phyloP scores from a whole-genome alignment of 169 alveolate species.

The Miamiensis avidus region DNA sequence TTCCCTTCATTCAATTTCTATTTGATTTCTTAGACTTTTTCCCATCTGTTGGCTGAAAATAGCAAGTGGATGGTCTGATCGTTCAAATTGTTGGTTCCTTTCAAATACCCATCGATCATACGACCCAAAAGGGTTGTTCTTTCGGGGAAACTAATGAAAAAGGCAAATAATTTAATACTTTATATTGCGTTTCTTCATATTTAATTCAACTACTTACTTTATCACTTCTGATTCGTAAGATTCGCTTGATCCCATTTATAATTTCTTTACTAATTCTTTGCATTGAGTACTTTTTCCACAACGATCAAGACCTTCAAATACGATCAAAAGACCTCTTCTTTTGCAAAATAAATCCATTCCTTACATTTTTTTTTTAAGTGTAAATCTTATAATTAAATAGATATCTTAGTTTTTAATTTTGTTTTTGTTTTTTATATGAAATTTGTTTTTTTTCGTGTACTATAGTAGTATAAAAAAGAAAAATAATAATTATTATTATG shows the following conservation, averaged over 20 bases:
- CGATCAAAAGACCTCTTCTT: constrained; percentile 90
- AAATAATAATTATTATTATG: too few species aligned
- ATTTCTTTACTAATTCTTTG: constrained; percentile 62
- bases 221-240: constrained; percentile 69
- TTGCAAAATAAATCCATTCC: too few species aligned
- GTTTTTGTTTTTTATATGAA: too few species aligned
- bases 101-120: constrained; percentile 83
- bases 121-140: constrained; percentile 85
- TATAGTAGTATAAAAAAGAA: too few species aligned
- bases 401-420: too few species aligned
- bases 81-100: constrained; percentile 62
- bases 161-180: too few species aligned
- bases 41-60: constrained; percentile 97
- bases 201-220: constrained; percentile 64
- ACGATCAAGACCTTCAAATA: constrained; percentile 95
- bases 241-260: constrained; percentile 57
- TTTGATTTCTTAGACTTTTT: constrained; percentile 78
- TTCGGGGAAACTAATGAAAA: constrained; percentile 53
- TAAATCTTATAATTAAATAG: too few species aligned
- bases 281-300: constrained; percentile 94
- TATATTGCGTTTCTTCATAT: too few species aligned
- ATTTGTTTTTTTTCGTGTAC: too few species aligned
- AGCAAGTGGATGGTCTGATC: constrained; percentile 91
- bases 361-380: too few species aligned
- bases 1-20: constrained; percentile 76